Base-by-base conservation (phyloP, 352 stramenopile genomes). In the Albugo laibachii region DNA sequence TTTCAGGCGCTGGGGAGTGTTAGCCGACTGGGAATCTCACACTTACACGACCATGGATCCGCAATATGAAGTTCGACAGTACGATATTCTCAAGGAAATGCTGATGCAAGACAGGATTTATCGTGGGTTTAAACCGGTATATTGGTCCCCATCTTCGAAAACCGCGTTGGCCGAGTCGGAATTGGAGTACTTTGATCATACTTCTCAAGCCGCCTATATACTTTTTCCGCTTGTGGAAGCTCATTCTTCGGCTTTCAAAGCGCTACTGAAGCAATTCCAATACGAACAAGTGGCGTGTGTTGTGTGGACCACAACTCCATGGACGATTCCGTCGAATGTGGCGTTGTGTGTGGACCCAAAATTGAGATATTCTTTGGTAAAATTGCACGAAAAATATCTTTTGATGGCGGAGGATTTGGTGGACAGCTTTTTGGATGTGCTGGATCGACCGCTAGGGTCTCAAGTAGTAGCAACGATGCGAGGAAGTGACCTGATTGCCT, bases 291-390 rank as follows among this genome's bases (percentile, higher is more conserved):
- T 89, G n/a, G 57, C 59, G 12, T 70, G 69, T 5, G 74, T 86
- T 31, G 85, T 98, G 48, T 99, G 94, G 93, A 99, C 95, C 5
- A 99, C 95, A 5, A 99, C 95, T 48, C 95, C 95, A 5, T 99
- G 94, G 94, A 99, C 94, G 16, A 95, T 99, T 49, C 94, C 93
- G 20, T 86, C 93, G 12, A 99, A 99, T 61, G 67, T 97, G 58
- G 94, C 89, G n/a, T 66, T 99, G 16, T 95, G 89, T 50, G 80
- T 99, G n/a, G 95, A 97, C 55, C 73, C 75, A 1, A 62, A 94
- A 12, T 63, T 98, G 41, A 65, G 82, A 45, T 99, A 99, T 61
- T 86, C 78, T 8, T 59, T 98, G n/a, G 81, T 98, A 10, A 45
- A 62, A 35, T 59, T 61, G 2, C 13, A 36, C 2, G 52, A 52